These are phyloP conservation scores for Hansfordia pulvinata DNA, from an alignment of 2,329 filamentous ascomycete species.

Conservation along the genomic window DNA sequence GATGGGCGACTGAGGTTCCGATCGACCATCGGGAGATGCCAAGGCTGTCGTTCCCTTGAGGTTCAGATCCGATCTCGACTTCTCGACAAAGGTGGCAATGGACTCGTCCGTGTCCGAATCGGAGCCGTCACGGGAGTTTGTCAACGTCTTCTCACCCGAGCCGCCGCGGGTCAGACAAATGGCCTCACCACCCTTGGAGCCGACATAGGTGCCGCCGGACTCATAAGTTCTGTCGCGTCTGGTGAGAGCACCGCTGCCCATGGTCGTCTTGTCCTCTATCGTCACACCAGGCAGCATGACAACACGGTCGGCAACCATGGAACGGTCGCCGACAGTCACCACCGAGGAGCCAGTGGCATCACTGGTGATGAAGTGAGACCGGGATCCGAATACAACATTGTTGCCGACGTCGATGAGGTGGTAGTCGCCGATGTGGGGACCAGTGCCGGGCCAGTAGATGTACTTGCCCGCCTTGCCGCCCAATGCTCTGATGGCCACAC, in stretches of 20 bases:
- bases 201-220: slow-evolving; percentile 33
- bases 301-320: slow-evolving; percentile 44
- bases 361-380: slow-evolving; percentile 37
- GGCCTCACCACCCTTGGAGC: slow-evolving; percentile 35
- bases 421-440: slow-evolving; percentile 37
- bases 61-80: no score
- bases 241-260: slow-evolving; percentile 40
- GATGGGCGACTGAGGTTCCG: not conserved
- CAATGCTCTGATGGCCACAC: slow-evolving; percentile 31
- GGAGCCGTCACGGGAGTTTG: no score
- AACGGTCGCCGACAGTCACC: slow-evolving; percentile 29
- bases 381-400: slow-evolving; percentile 45
- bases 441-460: slow-evolving; percentile 44
- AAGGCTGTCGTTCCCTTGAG: slow-evolving; percentile 1
- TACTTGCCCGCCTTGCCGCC: slow-evolving; percentile 37
- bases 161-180: slow-evolving; percentile 21
- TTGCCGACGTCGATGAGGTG: slow-evolving; percentile 40
- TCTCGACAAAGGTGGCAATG: no score
- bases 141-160: no score
- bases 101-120: no score
- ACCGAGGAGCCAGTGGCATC: slow-evolving; percentile 33
- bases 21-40: no score
- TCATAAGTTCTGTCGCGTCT: slow-evolving; percentile 28
- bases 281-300: slow-evolving; percentile 35
- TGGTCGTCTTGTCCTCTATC: slow-evolving; percentile 31